phyloP scores from a whole-genome alignment of 1,284 basidiomycete genomes.

The Apiotrichum sp. region DNA sequence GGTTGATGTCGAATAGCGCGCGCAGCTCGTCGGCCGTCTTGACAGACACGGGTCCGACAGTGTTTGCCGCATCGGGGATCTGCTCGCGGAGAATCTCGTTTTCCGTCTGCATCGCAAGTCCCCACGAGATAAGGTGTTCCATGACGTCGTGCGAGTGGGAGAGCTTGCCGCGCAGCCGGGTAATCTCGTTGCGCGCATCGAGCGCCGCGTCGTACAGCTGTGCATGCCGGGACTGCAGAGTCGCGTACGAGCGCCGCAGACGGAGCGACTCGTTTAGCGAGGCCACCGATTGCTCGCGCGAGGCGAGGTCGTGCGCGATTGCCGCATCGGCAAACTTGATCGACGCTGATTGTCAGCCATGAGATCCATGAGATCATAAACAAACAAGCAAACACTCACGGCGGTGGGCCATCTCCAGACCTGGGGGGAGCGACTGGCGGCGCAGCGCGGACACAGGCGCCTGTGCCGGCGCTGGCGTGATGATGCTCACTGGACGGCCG shows the following conservation, averaged over 20 bases:
- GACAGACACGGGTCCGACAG: background rate
- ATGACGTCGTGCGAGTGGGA: background rate
- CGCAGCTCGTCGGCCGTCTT: background rate
- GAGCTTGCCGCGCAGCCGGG: background rate
- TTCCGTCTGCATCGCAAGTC: constrained; percentile 1
- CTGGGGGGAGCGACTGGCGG: background rate
- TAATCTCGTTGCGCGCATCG: constrained; percentile 4
- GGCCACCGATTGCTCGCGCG: background rate
- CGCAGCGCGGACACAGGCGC: background rate
- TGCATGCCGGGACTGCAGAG: background rate
- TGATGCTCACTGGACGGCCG: background rate
- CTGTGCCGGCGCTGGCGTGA: background rate
- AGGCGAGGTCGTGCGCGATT: background rate
- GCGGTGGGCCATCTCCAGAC: background rate
- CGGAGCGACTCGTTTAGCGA: background rate
- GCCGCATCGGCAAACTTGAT: constrained; percentile 1
- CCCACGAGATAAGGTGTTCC: background rate
- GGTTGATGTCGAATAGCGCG: background rate
- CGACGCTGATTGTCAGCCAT: background rate
- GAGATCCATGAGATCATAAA: background rate
- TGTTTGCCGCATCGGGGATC: background rate
- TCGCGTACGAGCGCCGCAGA: background rate
- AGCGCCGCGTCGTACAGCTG: background rate
- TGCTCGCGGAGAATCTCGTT: constrained; percentile 3
- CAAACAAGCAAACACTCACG: background rate